Conservation (phyloP, 495 filamentous ascomycete genomes). For the Neurospora sp. region DNA sequence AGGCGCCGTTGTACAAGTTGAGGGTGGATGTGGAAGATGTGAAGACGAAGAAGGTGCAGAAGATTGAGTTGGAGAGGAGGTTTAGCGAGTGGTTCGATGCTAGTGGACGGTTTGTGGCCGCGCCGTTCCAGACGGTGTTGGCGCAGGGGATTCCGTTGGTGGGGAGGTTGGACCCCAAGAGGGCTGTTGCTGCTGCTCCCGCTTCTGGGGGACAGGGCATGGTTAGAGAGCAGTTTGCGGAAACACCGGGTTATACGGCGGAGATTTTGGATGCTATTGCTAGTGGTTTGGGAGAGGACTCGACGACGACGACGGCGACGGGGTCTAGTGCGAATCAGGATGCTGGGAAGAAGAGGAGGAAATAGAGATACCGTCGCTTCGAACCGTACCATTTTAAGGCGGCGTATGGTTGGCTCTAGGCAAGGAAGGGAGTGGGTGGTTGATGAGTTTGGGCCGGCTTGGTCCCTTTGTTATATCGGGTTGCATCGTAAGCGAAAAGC, state of each 20-base stretch:
- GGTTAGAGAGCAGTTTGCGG: slow-evolving; percentile 2
- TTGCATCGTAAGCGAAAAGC: not conserved
- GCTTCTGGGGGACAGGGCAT: not conserved
- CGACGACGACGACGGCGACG: slow-evolving; percentile 12
- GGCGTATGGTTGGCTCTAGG: not conserved
- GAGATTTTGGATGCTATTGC: slow-evolving; percentile 33
- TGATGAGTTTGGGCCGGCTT: not conserved
- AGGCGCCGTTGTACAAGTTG: slow-evolving; percentile 68
- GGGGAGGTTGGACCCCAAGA: slow-evolving; percentile 56
- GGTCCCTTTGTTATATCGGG: not conserved
- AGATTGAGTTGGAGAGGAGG: slow-evolving; percentile 48
- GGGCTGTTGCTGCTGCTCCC: slow-evolving; percentile 16
- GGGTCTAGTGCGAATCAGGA: slow-evolving; percentile 14
- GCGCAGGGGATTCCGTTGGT: slow-evolving; percentile 59
- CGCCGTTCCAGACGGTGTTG: slow-evolving; percentile 76
- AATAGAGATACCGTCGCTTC: slow-evolving; percentile 20
- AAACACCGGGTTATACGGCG: slow-evolving; percentile 20
- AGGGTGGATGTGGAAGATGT: slow-evolving; percentile 45
- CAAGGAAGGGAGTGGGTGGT: not conserved
- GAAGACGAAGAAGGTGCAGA: slow-evolving; percentile 36
- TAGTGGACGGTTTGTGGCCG: slow-evolving; percentile 69
- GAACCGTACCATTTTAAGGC: not conserved
- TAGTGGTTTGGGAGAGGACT: slow-evolving; percentile 7
- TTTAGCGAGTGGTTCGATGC: slow-evolving; percentile 84
- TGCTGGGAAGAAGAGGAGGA: slow-evolving; percentile 29